phyloP scores from a whole-genome alignment of 1,284 basidiomycete species.

The Cutaneotrichosporon sp. region DNA sequence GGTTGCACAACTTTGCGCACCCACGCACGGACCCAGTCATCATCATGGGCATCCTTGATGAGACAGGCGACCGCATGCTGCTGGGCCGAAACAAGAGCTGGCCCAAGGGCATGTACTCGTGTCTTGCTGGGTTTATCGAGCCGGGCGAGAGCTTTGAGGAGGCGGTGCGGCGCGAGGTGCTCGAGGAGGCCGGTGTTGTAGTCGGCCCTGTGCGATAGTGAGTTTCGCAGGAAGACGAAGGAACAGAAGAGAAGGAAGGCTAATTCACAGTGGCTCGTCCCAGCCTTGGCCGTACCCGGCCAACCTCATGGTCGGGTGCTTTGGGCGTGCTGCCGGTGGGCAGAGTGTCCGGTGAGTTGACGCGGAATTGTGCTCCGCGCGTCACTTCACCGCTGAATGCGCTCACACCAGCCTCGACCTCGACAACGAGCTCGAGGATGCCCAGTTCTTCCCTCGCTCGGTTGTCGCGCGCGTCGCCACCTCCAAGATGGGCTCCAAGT shows the following conservation, averaged over 20 bases:
- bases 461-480: conserved; percentile 61
- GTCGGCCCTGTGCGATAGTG: conserved; percentile 85
- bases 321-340: conserved; percentile 65
- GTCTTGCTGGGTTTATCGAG: conserved; percentile 86
- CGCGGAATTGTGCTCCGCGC: not conserved
- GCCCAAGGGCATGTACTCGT: conserved; percentile 67
- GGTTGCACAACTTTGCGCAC: conserved; percentile 83
- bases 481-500: conserved; percentile 56
- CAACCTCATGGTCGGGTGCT: conserved; percentile 89
- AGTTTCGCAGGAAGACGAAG: conserved; percentile 20
- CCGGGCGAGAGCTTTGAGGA: conserved; percentile 95
- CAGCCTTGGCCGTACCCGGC: conserved; percentile 73
- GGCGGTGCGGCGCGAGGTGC: conserved; percentile 85
- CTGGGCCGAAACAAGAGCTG: conserved; percentile 69
- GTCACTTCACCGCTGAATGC: not conserved
- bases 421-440: conserved; percentile 95
- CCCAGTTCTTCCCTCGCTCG: conserved; percentile 81
- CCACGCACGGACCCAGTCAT: conserved; percentile 83
- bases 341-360: conserved; percentile 62
- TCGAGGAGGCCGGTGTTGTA: conserved; percentile 89
- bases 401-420: conserved; percentile 61
- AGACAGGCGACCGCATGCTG: conserved; percentile 74
- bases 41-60: conserved; percentile 83
- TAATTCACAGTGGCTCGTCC: conserved; percentile 42
- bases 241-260: not conserved